Evolutionary conservation across 805 yeast genomes (phyloP).

Genomic region (Wickerhamomyces alni): DNA sequence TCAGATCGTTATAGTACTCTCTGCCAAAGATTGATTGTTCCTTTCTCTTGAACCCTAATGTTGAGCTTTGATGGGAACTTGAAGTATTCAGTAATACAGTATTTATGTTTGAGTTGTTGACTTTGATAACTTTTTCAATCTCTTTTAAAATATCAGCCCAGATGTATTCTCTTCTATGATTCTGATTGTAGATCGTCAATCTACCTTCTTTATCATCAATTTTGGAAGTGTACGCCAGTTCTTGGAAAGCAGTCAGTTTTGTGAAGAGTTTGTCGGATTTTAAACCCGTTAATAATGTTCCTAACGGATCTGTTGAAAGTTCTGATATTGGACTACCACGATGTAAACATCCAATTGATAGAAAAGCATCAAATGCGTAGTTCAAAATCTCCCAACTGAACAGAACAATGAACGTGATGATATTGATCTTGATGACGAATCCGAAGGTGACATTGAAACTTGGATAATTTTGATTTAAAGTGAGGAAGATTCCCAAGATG

Average conservation of each 20-base stretch:
- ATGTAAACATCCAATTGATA: slow-evolving; percentile 67
- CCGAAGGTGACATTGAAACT: slow-evolving; percentile 27
- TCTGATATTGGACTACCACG: slow-evolving; percentile 56
- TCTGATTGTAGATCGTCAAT: slow-evolving; percentile 45
- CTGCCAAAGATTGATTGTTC: slow-evolving; percentile 29
- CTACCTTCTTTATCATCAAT: slow-evolving; percentile 42
- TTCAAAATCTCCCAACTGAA: slow-evolving; percentile 51
- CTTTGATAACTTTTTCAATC: slow-evolving; percentile 48
- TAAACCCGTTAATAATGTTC: slow-evolving; percentile 59
- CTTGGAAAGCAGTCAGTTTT: slow-evolving; percentile 69
- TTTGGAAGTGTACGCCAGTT: slow-evolving; percentile 58
- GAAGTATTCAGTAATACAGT: slow-evolving; percentile 4
- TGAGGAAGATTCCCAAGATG: slow-evolving; percentile 27
- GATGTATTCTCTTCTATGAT: slow-evolving; percentile 36
- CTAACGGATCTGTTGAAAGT: slow-evolving; percentile 54
- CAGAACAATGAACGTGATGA: slow-evolving; percentile 30
- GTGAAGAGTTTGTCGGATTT: slow-evolving; percentile 44
- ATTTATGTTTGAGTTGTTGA: slow-evolving; percentile 37
- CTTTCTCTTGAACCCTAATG: not conserved
- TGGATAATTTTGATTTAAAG: slow-evolving; percentile 37
- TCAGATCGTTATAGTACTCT: slow-evolving; percentile 20
- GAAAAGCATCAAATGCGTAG: slow-evolving; percentile 55
- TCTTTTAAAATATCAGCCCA: slow-evolving; percentile 62
- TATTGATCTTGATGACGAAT: slow-evolving; percentile 26
- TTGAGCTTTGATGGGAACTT: slow-evolving; percentile 15